Base-by-base conservation (phyloP, 2,329 filamentous ascomycete genomes). In the Fusarium burgessii region DNA sequence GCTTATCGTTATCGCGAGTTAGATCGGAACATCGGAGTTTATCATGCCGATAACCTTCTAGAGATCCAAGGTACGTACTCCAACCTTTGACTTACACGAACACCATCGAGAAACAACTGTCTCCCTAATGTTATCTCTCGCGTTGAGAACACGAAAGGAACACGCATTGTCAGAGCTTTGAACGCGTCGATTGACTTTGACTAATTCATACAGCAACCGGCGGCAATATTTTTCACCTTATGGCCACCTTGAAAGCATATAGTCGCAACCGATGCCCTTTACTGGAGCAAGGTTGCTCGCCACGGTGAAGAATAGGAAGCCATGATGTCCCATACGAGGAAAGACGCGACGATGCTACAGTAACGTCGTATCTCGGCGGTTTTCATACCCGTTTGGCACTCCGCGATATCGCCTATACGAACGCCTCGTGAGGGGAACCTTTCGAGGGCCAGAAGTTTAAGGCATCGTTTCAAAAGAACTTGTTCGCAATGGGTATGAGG, bases 1-100 rank as follows among this genome's bases (percentile, higher is more conserved):
- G 65, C 65, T 68, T 68, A 68, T 68, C 70, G 69, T 70, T 72
- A 70, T 72, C 69, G 41, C 18, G 7, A 32, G 47, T 47, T 57
- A 20, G 33, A 33, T 72, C 70, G 70, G 70, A 63, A 17, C 10
- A 47, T 72, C 69, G 70, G 70, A 60, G 50, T 8, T 72, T 56
- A 43, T 29, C 17, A 45, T 38, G 61, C 70, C 70, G 70, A 72
- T 32, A 18, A 46, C 15, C 10, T 27, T 29, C 29, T 11, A 3
- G 10, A 29, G 29, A 29, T 29, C 46, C 33, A 14, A n/a, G 23
- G 7, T 23, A 43, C 7, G 23, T 62, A 41, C 32, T 20, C 27
- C 25, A 10, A 46, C 27, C 17, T 5, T 46, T 17, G 13, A 68
- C 64, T 62, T 62, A 32, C 33, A 40, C 29, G 25, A 50, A 25